A percentile compares a stretch with the other conserved stretches of the same genome.
Evolutionary conservation across 2,329 filamentous ascomycete species (phyloP).

Genomic region (Paraphoma sp.): DNA sequence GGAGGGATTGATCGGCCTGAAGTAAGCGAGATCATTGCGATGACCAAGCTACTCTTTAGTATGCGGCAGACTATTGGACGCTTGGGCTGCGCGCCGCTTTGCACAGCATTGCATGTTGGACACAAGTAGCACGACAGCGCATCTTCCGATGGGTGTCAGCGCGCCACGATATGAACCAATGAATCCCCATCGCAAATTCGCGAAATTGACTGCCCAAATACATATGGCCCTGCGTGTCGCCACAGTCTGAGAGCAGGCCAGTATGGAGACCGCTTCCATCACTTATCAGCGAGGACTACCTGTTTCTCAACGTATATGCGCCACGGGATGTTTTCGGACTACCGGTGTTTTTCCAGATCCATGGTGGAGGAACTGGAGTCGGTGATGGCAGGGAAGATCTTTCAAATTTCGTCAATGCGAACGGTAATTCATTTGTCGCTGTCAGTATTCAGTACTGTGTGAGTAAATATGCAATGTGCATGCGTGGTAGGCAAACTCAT

Average conservation of each 20-base stretch:
- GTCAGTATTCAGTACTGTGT: conserved; percentile 60
- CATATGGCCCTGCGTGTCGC: conserved; percentile 7
- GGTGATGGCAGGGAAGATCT: conserved; percentile 49
- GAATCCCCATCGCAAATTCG: conserved; percentile 1
- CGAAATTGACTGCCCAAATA: too few relatives aligned
- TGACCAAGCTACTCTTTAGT: too few relatives aligned
- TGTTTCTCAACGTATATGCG: conserved; percentile 46
- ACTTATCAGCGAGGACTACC: conserved; percentile 38
- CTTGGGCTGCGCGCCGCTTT: neutral
- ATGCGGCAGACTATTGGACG: too few relatives aligned
- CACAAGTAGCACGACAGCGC: neutral
- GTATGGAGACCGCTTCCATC: neutral
- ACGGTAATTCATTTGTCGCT: conserved; percentile 55
- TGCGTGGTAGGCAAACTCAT: neutral
- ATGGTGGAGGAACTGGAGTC: conserved; percentile 44
- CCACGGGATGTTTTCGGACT: conserved; percentile 28
- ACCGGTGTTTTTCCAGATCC: conserved; percentile 41
- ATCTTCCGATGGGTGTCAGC: neutral
- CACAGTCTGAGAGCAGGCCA: conserved; percentile 1
- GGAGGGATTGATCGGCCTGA: conserved; percentile 3
- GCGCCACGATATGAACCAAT: neutral
- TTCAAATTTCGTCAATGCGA: conserved; percentile 52
- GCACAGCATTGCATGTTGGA: neutral
- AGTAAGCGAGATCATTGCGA: too few relatives aligned
- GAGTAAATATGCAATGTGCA: neutral